Evolutionary conservation across 805 yeast species (phyloP).

Genomic region (Lipomyces anomalus): DNA sequence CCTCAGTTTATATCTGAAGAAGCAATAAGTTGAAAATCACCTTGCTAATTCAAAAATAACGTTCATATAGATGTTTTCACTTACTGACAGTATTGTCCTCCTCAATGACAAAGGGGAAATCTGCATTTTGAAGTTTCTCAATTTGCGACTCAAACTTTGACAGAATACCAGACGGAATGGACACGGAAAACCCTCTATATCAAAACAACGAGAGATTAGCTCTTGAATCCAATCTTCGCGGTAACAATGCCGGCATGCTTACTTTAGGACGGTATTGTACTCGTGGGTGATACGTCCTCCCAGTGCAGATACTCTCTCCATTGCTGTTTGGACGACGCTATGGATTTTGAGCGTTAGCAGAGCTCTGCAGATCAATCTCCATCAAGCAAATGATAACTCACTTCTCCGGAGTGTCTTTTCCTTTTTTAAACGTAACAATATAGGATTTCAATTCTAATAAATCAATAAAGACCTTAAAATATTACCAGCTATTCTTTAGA

Average conservation of each 20-base stretch:
- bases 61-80: too few species aligned
- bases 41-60: too few species aligned
- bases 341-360: not conserved
- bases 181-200: constrained; percentile 16
- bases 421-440: constrained; percentile 18
- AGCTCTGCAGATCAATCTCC: not conserved
- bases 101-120: constrained; percentile 16
- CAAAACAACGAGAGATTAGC: not conserved
- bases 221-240: not conserved
- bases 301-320: constrained; percentile 8
- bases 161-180: constrained; percentile 10
- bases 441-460: constrained; percentile 11
- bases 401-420: constrained; percentile 18
- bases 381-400: constrained; percentile 1
- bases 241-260: not conserved
- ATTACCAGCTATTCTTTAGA: too few species aligned
- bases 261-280: constrained; percentile 16
- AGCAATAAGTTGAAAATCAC: too few species aligned
- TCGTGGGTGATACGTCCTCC: constrained; percentile 20
- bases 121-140: constrained; percentile 2
- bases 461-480: too few species aligned
- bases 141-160: constrained; percentile 6
- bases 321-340: constrained; percentile 13
- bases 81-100: constrained; percentile 19
- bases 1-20: too few species aligned